Evolutionary conservation across 768 basidiomycete genomes (phyloP).

Genomic region (Tricholoma bakamatsutake): DNA sequence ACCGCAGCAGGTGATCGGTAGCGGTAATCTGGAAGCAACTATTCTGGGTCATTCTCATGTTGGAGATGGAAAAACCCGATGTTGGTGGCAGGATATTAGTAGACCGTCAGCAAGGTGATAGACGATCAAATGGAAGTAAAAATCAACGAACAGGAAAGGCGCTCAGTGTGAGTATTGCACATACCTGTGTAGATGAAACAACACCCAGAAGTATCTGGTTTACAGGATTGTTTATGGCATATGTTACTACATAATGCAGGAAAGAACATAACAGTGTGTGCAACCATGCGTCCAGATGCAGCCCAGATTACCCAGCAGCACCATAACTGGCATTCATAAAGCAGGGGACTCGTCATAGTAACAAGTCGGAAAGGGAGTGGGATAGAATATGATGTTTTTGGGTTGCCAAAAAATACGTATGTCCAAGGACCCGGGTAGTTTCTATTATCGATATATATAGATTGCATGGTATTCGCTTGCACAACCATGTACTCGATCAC

Average conservation of each 20-base stretch:
- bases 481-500: slow-evolving; percentile 28
- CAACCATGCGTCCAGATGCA: slow-evolving; percentile 24
- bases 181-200: slow-evolving; percentile 30
- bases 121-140: slow-evolving; percentile 33
- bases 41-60: background rate
- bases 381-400: slow-evolving; percentile 34
- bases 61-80: slow-evolving; percentile 1
- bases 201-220: slow-evolving; percentile 33
- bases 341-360: slow-evolving; percentile 25
- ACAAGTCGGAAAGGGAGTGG: slow-evolving; percentile 33
- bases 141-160: background rate
- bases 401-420: slow-evolving; percentile 26
- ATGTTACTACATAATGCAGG: slow-evolving; percentile 34
- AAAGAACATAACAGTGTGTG: slow-evolving; percentile 27
- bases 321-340: slow-evolving; percentile 26
- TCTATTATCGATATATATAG: slow-evolving; percentile 30
- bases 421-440: slow-evolving; percentile 31
- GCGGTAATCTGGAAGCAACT: slow-evolving; percentile 1
- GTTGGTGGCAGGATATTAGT: slow-evolving; percentile 21
- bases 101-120: slow-evolving; percentile 40
- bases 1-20: background rate
- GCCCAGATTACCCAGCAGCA: slow-evolving; percentile 43
- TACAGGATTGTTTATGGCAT: slow-evolving; percentile 32
- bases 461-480: slow-evolving; percentile 30
- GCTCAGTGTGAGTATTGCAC: background rate